phyloP scores from a whole-genome alignment of 2,329 filamentous ascomycete species.

The Corynespora cassiicola region DNA sequence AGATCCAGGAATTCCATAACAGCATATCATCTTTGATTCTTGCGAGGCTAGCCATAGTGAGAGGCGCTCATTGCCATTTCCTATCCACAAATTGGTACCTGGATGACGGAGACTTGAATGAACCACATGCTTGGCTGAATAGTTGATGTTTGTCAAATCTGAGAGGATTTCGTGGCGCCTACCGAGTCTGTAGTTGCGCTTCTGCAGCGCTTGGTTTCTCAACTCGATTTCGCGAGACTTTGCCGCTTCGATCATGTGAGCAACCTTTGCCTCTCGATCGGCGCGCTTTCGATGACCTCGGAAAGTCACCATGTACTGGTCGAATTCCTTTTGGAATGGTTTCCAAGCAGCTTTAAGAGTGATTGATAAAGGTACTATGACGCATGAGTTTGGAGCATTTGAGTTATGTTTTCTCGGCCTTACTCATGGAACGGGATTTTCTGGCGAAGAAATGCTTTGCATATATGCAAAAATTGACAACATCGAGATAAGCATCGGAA shows the following conservation, averaged over 20 bases:
- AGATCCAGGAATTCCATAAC: constrained; percentile 29
- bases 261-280: constrained; percentile 20
- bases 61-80: constrained; percentile 4
- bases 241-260: constrained; percentile 26
- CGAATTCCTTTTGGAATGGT: constrained; percentile 17
- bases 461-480: constrained; percentile 19
- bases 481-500: constrained; percentile 20
- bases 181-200: constrained; percentile 13
- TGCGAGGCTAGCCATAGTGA: constrained; percentile 11
- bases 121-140: constrained; percentile 15
- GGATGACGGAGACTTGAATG: constrained; percentile 9
- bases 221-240: constrained; percentile 15
- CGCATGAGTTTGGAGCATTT: not conserved
- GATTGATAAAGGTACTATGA: constrained; percentile 15
- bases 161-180: constrained; percentile 15
- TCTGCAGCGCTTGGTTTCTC: constrained; percentile 15
- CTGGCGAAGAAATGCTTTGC: constrained; percentile 24
- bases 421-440: constrained; percentile 13
- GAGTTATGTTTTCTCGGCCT: not conserved
- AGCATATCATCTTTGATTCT: constrained; percentile 18
- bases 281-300: constrained; percentile 19
- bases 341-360: constrained; percentile 22
- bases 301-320: constrained; percentile 20
- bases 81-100: constrained; percentile 21
- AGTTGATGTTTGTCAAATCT: constrained; percentile 15